Evolutionary conservation across 257 asterid genomes (phyloP).

Genomic region (Solanum paucissectum): DNA sequence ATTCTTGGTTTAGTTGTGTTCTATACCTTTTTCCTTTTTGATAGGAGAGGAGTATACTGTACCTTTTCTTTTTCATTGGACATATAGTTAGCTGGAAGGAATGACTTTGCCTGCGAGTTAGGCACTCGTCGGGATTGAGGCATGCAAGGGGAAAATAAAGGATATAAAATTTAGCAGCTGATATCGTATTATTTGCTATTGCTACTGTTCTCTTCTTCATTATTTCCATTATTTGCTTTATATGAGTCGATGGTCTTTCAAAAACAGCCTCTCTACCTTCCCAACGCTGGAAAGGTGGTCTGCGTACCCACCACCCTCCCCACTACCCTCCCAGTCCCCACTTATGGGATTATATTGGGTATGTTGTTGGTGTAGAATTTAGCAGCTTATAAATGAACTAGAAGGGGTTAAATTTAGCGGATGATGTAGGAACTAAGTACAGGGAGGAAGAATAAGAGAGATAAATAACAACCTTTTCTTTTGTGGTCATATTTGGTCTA

Average conservation of each 20-base stretch:
- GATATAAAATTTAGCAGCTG: not conserved
- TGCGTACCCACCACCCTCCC: not conserved
- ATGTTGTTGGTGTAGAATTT: not conserved
- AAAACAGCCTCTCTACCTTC: not conserved
- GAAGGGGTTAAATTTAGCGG: not conserved
- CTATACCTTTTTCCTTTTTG: not conserved
- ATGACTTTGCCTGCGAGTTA: not conserved
- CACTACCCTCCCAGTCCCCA: no score
- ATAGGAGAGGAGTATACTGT: not conserved
- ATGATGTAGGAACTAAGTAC: not conserved
- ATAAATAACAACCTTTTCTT: not conserved
- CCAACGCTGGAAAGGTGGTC: not conserved
- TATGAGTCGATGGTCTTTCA: not conserved
- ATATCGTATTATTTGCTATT: not conserved
- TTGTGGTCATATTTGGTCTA: not conserved
- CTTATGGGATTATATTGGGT: no score
- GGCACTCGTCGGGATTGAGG: not conserved
- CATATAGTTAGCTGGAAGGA: not conserved
- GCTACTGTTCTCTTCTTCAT: not conserved
- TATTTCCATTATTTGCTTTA: not conserved
- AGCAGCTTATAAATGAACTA: not conserved
- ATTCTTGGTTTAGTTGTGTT: not conserved
- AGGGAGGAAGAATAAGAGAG: not conserved
- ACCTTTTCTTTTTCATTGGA: not conserved
- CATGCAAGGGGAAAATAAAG: not conserved